Evolutionary conservation across 140 eudicot genomes (phyloP), one percentile per base, ranked within the genome.

Genomic region (Bidens hawaiensis): DNA sequence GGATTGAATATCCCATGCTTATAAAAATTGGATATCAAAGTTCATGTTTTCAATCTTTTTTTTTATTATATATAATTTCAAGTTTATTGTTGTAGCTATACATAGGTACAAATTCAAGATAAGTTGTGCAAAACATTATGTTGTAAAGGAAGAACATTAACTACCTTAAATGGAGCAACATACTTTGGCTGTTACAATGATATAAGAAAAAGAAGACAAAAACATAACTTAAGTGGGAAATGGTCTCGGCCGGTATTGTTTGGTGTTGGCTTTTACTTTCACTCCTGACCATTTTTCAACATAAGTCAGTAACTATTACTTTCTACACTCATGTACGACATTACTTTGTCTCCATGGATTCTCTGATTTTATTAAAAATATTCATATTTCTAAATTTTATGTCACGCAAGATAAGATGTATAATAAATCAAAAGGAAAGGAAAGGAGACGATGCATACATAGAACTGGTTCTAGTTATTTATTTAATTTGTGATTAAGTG

Each of bases 241-340:
- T 31, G 38, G 38, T 31, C 38, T 31, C 43, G 43, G 43, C 12
- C 42, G 73, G 77, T 54, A 63, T 60, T 67, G 71, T 81, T 84
- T 74, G 87, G 80, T 83, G 69, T 72, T 83, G 76, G 68, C 79
- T 45, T 41, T 67, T 80, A 67, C 78, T 78, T 76, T 71, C 83
- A 69, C 62, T 40, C 62, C 73, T 49, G 46, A 46, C 55, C 69
- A 57, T 67, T 81, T 80, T 69, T 71, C 91, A 72, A 84, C 52
- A 78, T 64, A 66, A 74, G 56, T 64, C 78, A 75, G 65, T 77
- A 61, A 70, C 62, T 22, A 60, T 47, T 68, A 33, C 65, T 67
- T 60, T 52, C 36, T 55, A 21, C 60, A 49, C 70, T 66, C 90
- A 36, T 11, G 43, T 36, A 36, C 12, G 12, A 13, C 68, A 71